A percentile compares a stretch with the other conserved stretches of the same genome.
Conservation (phyloP, 805 yeast genomes). For the Starmerella vaccinii region DNA sequence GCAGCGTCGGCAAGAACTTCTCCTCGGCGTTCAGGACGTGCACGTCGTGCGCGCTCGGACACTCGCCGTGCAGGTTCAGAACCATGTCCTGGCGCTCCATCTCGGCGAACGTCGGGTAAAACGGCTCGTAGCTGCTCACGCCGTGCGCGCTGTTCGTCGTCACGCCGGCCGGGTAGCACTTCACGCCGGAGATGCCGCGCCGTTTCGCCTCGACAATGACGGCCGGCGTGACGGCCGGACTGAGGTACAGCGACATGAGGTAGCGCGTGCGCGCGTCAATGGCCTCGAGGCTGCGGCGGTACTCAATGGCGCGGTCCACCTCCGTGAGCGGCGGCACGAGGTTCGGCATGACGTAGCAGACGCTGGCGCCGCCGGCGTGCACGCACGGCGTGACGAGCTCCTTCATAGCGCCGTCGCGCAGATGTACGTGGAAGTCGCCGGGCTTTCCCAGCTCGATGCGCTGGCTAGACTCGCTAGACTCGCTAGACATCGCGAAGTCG, state of each 20-base stretch:
- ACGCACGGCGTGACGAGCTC: conserved; percentile 83
- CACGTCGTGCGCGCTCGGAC: conserved; percentile 68
- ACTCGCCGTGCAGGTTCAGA: conserved; percentile 90
- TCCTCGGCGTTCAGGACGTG: conserved; percentile 93
- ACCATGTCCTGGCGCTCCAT: conserved; percentile 72
- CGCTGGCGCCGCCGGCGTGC: conserved; percentile 78
- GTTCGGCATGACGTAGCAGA: conserved; percentile 95
- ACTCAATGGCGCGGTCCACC: conserved; percentile 57
- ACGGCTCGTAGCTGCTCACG: conserved; percentile 78
- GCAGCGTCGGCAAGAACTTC: conserved; percentile 78
- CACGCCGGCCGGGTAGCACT: conserved; percentile 98
- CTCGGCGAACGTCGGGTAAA: conserved; percentile 81
- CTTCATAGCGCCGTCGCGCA: conserved; percentile 91
- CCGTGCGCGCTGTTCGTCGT: conserved; percentile 93
- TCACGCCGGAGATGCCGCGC: conserved; percentile 68
- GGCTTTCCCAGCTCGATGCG: conserved; percentile 31
- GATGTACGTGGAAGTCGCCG: conserved; percentile 86
- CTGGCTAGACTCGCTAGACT: neutral
- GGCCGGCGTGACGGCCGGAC: conserved; percentile 74
- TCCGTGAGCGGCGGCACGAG: conserved; percentile 84
- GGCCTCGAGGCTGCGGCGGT: conserved; percentile 51
- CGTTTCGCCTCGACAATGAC: conserved; percentile 68
- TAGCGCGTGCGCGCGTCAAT: conserved; percentile 77
- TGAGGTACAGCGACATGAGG: conserved; percentile 80
- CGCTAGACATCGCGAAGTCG: too few species aligned